Evolutionary conservation across 805 yeast genomes (phyloP).

Genomic region (Sugiyamaella floridensis): DNA sequence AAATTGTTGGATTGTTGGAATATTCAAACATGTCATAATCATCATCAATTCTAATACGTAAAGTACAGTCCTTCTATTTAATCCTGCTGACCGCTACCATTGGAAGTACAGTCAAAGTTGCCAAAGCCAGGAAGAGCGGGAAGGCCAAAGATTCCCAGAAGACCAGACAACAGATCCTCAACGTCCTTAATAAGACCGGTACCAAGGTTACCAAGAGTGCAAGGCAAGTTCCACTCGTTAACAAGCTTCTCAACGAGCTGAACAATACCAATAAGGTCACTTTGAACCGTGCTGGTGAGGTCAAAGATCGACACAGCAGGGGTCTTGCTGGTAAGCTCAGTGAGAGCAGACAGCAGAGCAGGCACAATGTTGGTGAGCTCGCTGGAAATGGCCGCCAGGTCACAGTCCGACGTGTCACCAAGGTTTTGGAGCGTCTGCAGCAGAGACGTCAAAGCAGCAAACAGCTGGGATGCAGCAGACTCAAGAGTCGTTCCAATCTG

Average conservation of each 20-base stretch:
- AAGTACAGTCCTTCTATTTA: too few relatives aligned
- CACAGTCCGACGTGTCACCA: slow-evolving; percentile 4
- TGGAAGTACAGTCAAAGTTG: not conserved
- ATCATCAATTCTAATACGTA: too few relatives aligned
- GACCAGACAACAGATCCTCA: not conserved
- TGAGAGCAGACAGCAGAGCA: slow-evolving; percentile 1
- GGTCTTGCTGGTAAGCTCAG: slow-evolving; percentile 1
- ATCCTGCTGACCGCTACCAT: not conserved
- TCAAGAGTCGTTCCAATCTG: slow-evolving; percentile 1
- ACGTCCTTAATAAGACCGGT: not conserved
- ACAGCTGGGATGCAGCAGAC: slow-evolving; percentile 1
- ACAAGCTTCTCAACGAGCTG: slow-evolving; percentile 2
- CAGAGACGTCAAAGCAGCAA: not conserved
- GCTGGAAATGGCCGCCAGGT: not conserved
- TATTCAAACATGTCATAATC: too few relatives aligned
- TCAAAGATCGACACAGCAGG: slow-evolving; percentile 4
- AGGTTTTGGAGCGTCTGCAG: not conserved
- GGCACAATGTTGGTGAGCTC: slow-evolving; percentile 1
- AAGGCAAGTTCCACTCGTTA: slow-evolving; percentile 3
- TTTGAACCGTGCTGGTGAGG: slow-evolving; percentile 3
- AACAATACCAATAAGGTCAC: slow-evolving; percentile 1
- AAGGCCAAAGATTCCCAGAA: not conserved
- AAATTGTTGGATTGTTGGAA: too few relatives aligned
- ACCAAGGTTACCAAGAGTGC: not conserved
- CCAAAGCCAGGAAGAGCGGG: not conserved